Evolutionary conservation across 106 monocot genomes (phyloP), one percentile per base, ranked within the genome.

Genomic region (Triglochin maritima): DNA sequence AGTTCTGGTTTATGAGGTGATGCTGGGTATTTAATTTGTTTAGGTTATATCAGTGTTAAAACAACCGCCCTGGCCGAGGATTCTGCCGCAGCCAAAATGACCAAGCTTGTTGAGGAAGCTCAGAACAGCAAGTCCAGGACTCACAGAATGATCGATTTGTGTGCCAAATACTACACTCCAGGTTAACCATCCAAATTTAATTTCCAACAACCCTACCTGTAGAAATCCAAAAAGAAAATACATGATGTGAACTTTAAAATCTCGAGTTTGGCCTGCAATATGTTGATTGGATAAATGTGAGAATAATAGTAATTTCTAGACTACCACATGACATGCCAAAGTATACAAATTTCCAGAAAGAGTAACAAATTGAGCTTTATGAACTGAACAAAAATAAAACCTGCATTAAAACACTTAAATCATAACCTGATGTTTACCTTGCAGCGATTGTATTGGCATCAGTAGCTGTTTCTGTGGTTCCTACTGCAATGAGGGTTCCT

Each of bases 101-200:
- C 79, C n/a, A 88, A 80, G 64, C 76, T 98, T 8, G 92, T 98
- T 10, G 96, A 98, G 79, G 96, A 98, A 69, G 92, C 92, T n/a
- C 96, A 98, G 69, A 91, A 84, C 63, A 88, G 65, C 62, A 85
- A 86, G 74, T 92, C 92, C 29, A 82, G 68, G 43, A 98, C 88
- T 4, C 86, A 98, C 71, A 83, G 78, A 64, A 54, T 92, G 49
- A 92, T 98, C 42, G 96, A 98, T 62, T 77, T 84, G 11, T 92
- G 83, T 57, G 84, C 91, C 45, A 92, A 86, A 69, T 92, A 82
- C 68, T 98, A 98, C 71, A 98, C 91, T 51, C 96, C 96, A 59
- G 87, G 96, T 96, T 16, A 77, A 77, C 62, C 7, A 44, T 62
- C 44, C 17, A 60, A 9, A 1, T 29, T 29, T 29, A 29, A 29